Evolutionary conservation across 768 basidiomycete genomes (phyloP), one percentile per base, ranked within the genome.

Genomic region (Kwoniella sp.): DNA sequence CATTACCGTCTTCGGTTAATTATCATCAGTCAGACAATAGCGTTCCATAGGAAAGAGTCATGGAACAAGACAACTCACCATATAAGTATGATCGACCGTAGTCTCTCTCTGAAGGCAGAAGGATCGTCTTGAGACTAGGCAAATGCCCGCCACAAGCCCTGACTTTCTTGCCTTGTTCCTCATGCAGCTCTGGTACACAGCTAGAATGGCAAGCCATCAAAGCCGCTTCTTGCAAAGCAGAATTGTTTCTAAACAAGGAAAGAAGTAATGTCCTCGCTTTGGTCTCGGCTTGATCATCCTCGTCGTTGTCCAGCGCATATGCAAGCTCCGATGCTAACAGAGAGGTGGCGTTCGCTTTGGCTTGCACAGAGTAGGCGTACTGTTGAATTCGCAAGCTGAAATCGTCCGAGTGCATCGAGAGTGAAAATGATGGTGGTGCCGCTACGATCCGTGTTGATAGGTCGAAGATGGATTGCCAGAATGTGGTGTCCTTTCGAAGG

Each of bases 11-110:
- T 67, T 65, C 55, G 40, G 24, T 13, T 7, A 17, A 49, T 49
- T 19, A 5, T 22, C 5, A 24, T 22, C 48, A 36, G 1, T 7
- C 21, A 6, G 27, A n/a, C 24, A 48, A 4, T 25, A 29, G 12
- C 47, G 58, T 24, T 58, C 10, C 21, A 49, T 27, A 50, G 55
- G 40, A 8, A n/a, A 24, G 21, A 24, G n/a, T 17, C 17, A 1
- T 22, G 7, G 33, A 33, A 33, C 33, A 13, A 6, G 13, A 26
- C 5, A 81, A 69, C 29, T 83, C 80, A 12, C 89, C 88, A 79
- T 92, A 95, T 6, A 86, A 80, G 72, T 91, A 97, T 57, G 85
- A 83, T 55, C 90, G 87, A 0, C 94, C 93, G 65, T 88, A 90
- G 44, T 88, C 86, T 48, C 92, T 87, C 65, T 90, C 86, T 2